Conservation (phyloP, 2,329 filamentous ascomycete genomes). For the Hymenoscyphus fraxineus region DNA sequence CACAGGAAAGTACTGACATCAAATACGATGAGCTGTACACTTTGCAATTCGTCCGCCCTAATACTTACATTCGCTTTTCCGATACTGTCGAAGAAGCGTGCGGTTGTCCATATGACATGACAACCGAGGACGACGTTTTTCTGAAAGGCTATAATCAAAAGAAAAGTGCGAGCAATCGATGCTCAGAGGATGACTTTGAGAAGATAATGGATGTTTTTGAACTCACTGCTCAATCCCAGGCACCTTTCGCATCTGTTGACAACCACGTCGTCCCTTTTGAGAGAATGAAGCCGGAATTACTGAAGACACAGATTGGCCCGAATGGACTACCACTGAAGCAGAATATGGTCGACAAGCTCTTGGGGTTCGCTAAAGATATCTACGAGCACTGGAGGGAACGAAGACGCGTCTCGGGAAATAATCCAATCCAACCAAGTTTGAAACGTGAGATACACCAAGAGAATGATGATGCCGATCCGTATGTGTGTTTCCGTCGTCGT, state of each 20-base stretch:
- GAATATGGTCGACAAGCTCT: constrained; percentile 46
- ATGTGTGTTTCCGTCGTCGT: constrained; percentile 94
- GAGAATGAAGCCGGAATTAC: constrained; percentile 54
- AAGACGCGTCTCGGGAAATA: constrained; percentile 64
- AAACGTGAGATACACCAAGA: constrained; percentile 95
- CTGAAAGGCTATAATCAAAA: constrained; percentile 81
- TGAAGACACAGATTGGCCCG: constrained; percentile 34
- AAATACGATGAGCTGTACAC: constrained; percentile 89
- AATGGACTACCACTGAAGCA: constrained; percentile 51
- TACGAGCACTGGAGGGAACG: constrained; percentile 87
- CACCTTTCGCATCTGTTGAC: constrained; percentile 86
- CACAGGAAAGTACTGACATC: constrained; percentile 58
- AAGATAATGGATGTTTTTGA: constrained; percentile 94
- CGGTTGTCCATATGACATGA: constrained; percentile 91
- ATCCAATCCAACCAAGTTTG: constrained; percentile 69
- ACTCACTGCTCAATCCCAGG: constrained; percentile 74
- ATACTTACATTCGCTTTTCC: constrained; percentile 95
- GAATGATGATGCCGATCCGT: constrained; percentile 92
- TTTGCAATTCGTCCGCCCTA: constrained; percentile 69
- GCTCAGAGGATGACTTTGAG: constrained; percentile 90
- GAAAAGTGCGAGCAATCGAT: constrained; percentile 57
- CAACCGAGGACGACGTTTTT: constrained; percentile 80
- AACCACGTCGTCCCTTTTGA: constrained; percentile 78
- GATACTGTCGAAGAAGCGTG: constrained; percentile 96
- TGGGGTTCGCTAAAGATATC: constrained; percentile 65